These are phyloP conservation scores for Echinochloa phyllopogon DNA, from an alignment of 176 grass and related monocot species.

Conservation along the genomic window DNA sequence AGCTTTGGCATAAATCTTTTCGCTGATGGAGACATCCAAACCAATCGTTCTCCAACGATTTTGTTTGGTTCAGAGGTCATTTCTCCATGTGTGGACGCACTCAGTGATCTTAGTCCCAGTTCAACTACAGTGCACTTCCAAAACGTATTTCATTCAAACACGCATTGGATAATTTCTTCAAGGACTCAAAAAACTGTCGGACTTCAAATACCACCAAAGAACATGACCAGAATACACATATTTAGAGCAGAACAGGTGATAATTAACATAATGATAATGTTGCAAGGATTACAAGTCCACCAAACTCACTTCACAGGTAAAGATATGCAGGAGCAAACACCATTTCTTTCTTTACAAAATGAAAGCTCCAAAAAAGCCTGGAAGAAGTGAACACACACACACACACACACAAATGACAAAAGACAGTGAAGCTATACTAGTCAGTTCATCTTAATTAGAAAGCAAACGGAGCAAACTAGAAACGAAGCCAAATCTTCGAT, in stretches of 20 bases:
- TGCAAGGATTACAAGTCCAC: slow-evolving; percentile 41
- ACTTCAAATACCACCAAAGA: not conserved
- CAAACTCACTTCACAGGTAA: slow-evolving; percentile 46
- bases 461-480: slow-evolving; percentile 57
- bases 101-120: not conserved
- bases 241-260: not conserved
- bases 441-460: slow-evolving; percentile 53
- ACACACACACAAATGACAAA: slow-evolving; percentile 1
- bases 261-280: slow-evolving; percentile 46
- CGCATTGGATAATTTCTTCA: not conserved
- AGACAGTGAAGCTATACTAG: slow-evolving; percentile 50
- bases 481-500: slow-evolving; percentile 63
- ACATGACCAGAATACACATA: not conserved
- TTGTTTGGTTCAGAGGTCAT: slow-evolving; percentile 12
- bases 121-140: not conserved
- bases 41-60: slow-evolving; percentile 9
- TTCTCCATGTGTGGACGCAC: not conserved
- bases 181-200: not conserved
- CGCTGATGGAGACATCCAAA: slow-evolving; percentile 31
- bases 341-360: slow-evolving; percentile 63
- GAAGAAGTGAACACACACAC: slow-evolving; percentile 38
- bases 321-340: slow-evolving; percentile 45
- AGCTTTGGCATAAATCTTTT: slow-evolving; percentile 35
- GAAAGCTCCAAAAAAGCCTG: slow-evolving; percentile 46
- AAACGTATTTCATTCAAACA: not conserved